phyloP scores from a whole-genome alignment of 495 filamentous ascomycete species.

The Daldinia decipiens region DNA sequence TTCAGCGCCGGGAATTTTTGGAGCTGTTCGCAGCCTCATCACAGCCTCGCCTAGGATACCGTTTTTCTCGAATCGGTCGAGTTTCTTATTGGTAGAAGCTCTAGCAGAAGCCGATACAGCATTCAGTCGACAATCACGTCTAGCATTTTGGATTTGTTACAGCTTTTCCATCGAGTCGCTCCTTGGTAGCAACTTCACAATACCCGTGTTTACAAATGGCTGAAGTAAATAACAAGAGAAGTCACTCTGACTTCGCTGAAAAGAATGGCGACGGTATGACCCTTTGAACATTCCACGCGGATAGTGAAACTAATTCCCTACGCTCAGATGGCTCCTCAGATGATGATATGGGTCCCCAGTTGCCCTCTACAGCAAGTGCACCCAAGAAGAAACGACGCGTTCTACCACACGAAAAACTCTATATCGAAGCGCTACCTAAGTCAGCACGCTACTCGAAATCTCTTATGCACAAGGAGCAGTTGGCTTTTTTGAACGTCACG shows the following conservation, averaged over 20 bases:
- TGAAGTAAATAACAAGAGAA: conserved; percentile 38
- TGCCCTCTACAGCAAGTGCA: conserved; percentile 70
- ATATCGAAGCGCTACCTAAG: conserved; percentile 86
- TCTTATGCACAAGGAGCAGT: conserved; percentile 97
- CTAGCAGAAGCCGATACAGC: neutral
- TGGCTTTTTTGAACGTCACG: conserved; percentile 85
- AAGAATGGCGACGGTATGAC: conserved; percentile 31
- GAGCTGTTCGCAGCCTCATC: neutral
- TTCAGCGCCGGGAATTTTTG: neutral
- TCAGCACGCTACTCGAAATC: conserved; percentile 91
- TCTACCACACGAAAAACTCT: conserved; percentile 93
- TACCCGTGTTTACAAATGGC: conserved; percentile 12
- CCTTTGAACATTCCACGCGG: neutral
- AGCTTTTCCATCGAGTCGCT: neutral
- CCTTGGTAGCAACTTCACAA: neutral
- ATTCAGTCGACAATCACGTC: neutral
- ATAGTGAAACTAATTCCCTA: conserved; percentile 2
- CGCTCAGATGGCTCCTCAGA: conserved; percentile 77
- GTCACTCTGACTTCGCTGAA: conserved; percentile 34
- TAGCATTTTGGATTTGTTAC: neutral
- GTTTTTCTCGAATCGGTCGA: neutral
- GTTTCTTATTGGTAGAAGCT: neutral
- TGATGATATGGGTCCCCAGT: conserved; percentile 88
- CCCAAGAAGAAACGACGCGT: conserved; percentile 92
- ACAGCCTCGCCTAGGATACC: neutral